Conservation (phyloP, 2,329 filamentous ascomycete species). For the Botrytis pseudocinerea region DNA sequence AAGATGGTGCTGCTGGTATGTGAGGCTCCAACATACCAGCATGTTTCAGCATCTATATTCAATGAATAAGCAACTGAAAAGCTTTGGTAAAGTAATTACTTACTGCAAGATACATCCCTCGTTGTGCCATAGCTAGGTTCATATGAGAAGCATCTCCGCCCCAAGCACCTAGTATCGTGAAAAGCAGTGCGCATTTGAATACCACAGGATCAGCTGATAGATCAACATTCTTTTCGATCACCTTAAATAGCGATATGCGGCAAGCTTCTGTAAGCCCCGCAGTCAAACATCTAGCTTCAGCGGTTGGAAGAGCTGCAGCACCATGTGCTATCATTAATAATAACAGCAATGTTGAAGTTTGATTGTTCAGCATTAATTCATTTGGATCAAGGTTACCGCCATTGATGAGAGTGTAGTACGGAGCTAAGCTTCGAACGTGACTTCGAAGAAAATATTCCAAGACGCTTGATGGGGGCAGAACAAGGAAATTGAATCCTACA, state of each 20-base stretch:
- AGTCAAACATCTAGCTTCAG: conserved; percentile 65
- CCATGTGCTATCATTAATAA: conserved; percentile 73
- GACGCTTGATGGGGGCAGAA: conserved; percentile 65
- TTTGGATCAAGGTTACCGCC: conserved; percentile 64
- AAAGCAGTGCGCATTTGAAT: conserved; percentile 65
- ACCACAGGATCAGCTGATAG: conserved; percentile 65
- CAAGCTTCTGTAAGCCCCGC: conserved; percentile 69
- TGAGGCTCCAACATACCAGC: conserved; percentile 64
- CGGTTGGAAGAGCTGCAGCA: conserved; percentile 63
- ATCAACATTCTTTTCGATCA: conserved; percentile 70
- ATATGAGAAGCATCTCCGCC: conserved; percentile 77
- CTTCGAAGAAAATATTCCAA: conserved; percentile 67
- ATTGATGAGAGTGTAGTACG: conserved; percentile 64
- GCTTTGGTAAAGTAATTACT: conserved; percentile 33
- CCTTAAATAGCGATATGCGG: conserved; percentile 69
- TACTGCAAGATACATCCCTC: conserved; percentile 69
- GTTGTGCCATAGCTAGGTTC: conserved; percentile 74
- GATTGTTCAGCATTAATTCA: conserved; percentile 65
- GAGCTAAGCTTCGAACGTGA: conserved; percentile 65
- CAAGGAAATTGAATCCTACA: conserved; percentile 60
- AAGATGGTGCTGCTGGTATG: conserved; percentile 46
- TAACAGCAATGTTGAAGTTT: conserved; percentile 64
- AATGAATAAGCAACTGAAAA: background rate
- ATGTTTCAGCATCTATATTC: conserved; percentile 63
- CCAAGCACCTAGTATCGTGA: conserved; percentile 69